Base-by-base conservation (phyloP, 202 grass and related monocot genomes). In the Digitaria exilis region DNA sequence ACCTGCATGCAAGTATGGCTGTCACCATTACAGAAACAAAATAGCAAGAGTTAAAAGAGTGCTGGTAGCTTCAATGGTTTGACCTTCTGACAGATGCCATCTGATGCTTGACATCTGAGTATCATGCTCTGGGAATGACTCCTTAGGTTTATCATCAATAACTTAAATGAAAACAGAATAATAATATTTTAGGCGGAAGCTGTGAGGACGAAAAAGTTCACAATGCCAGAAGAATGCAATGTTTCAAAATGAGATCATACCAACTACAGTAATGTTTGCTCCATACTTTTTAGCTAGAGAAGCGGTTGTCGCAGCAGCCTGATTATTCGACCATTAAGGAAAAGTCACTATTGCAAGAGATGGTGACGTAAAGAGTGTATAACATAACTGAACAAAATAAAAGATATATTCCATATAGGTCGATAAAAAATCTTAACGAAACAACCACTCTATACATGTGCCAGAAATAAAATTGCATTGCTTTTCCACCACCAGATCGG, bases 51-150 rank as follows among this genome's bases (percentile, higher is more conserved):
- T 25, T 57, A 17, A 54, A 54, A 57, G 12, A 60, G 57, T 60
- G 57, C 4, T 6, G 25, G 25, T 26, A 24, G 25, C 12, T 14
- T 29, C 22, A 60, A 60, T 60, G 12, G 12, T 25, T 28, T 28
- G 4, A 60, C 96, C 96, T 96, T 99, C 93, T 39, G 96, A 99
- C 70, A 99, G 96, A 62, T 99, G 91, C 93, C 93, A 96, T 89
- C 96, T 78, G 67, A 99, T 96, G 84, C 93, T 94, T 62, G 93
- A 99, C 82, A 99, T 75, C 76, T 94, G 96, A 68, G 93, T 72
- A 82, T 96, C 96, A 75, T 99, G 96, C 71, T 94, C 93, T 51
- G 91, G 96, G 46, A 99, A 67, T 4, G 84, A 89, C 70, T 96
- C 96, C 73, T 98, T 98, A 2, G 93, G 87, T 63, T 95, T 98